A percentile compares a stretch with the other conserved stretches of the same genome.
These are phyloP conservation scores for Apostasia shenzhenica DNA, from an alignment of 106 monocot species.

Conservation along the genomic window DNA sequence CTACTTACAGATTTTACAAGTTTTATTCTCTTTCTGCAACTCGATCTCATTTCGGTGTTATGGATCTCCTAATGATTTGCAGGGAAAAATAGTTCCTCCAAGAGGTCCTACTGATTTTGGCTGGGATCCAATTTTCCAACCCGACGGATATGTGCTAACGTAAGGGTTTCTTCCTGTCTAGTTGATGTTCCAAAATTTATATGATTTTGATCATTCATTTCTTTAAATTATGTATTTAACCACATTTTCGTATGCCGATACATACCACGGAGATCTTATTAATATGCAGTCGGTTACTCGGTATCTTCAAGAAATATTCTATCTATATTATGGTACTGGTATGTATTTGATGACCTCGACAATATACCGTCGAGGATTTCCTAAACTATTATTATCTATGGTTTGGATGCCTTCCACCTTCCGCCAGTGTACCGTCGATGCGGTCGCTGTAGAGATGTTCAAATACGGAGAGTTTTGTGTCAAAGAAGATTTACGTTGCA, in stretches of 20 bases:
- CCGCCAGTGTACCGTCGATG: no score
- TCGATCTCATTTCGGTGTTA: neutral
- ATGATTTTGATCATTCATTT: neutral
- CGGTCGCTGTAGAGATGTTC: no score
- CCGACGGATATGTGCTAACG: conserved; percentile 86
- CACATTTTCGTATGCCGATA: neutral
- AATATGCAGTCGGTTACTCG: neutral
- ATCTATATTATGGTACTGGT: no score
- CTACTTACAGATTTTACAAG: no score
- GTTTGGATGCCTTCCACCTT: no score
- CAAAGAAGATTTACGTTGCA: no score
- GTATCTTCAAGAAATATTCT: neutral
- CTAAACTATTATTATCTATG: no score
- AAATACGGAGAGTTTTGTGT: no score
- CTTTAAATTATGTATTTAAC: neutral
- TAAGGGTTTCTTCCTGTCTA: conserved; percentile 11
- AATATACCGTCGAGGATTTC: no score
- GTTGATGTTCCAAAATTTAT: no score
- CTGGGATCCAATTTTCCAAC: conserved; percentile 94
- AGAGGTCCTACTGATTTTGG: conserved; percentile 87
- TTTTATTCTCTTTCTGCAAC: no score
- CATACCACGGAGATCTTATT: neutral
- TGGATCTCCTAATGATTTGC: conserved; percentile 1
- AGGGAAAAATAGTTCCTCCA: conserved; percentile 88
- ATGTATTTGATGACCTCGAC: no score